Percentiles rank a stretch among this genome's conserved stretches.
These are phyloP conservation scores for Pochonia chlamydosporia DNA, from an alignment of 2,329 filamentous ascomycete species.

Conservation along the genomic window DNA sequence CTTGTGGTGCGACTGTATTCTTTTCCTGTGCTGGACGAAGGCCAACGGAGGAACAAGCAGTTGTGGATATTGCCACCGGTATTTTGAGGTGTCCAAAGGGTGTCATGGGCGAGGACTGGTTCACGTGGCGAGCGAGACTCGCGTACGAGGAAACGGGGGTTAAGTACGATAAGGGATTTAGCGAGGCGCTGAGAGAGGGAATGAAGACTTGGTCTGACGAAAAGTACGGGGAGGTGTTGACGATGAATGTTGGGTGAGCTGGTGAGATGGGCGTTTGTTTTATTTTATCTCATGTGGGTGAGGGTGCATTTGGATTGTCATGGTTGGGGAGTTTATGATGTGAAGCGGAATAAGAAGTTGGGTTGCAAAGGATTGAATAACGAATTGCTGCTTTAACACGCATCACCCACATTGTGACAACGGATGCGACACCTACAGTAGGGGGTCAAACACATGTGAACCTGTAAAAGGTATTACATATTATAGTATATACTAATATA, in stretches of 20 bases:
- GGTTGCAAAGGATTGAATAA: too few relatives aligned
- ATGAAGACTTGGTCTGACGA: slow-evolving; percentile 30
- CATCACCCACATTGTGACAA: too few relatives aligned
- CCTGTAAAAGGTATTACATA: too few relatives aligned
- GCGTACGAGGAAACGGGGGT: slow-evolving; percentile 28
- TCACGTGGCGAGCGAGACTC: slow-evolving; percentile 37
- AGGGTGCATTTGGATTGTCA: too few relatives aligned
- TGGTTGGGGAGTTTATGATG: too few relatives aligned
- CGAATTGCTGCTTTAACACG: too few relatives aligned
- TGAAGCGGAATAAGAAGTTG: too few relatives aligned
- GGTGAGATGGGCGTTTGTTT: too few relatives aligned
- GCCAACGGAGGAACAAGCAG: slow-evolving; percentile 21
- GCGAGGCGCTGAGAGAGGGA: slow-evolving; percentile 28
- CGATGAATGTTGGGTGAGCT: slow-evolving; percentile 15
- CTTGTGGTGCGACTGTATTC: slow-evolving; percentile 40
- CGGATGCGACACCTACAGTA: too few relatives aligned
- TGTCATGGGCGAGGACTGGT: slow-evolving; percentile 36
- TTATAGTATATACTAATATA: too few relatives aligned
- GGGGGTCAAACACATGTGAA: too few relatives aligned
- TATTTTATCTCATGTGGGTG: too few relatives aligned
- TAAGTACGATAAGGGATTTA: slow-evolving; percentile 30
- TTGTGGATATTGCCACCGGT: slow-evolving; percentile 38
- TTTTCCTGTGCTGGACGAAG: slow-evolving; percentile 22
- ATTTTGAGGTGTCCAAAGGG: slow-evolving; percentile 39
- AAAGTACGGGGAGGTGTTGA: slow-evolving; percentile 26